Evolutionary conservation across 495 filamentous ascomycete genomes (phyloP).

Genomic region (Penicillium antarcticum): DNA sequence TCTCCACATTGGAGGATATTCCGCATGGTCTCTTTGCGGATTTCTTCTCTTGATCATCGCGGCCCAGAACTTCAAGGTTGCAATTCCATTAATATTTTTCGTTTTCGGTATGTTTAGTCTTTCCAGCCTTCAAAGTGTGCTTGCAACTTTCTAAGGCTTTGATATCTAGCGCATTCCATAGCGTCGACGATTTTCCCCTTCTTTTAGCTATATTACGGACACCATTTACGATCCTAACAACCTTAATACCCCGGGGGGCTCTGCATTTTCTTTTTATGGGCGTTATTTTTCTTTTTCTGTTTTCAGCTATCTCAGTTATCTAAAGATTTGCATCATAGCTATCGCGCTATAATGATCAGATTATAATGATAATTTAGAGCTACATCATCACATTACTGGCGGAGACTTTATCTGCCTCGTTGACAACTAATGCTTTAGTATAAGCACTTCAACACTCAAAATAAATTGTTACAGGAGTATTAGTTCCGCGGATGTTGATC

Average conservation of each 20-base stretch:
- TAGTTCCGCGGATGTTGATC: no score
- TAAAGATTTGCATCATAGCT: background rate
- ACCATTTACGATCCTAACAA: no score
- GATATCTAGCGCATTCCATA: background rate
- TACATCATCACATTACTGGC: no score
- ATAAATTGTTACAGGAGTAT: no score
- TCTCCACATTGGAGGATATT: conserved; percentile 21
- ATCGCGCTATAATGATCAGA: background rate
- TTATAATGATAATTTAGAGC: no score
- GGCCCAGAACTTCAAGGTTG: conserved; percentile 20
- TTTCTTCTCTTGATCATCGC: conserved; percentile 23
- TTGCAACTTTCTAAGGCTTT: background rate
- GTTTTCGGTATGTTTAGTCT: conserved; percentile 13
- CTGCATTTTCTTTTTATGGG: background rate
- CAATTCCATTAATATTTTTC: conserved; percentile 18
- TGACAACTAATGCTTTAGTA: no score
- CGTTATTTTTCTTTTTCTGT: background rate
- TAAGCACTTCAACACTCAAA: no score
- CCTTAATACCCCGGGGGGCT: background rate
- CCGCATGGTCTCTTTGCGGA: conserved; percentile 21
- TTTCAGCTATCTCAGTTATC: background rate
- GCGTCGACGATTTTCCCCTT: background rate
- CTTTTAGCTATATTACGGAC: background rate
- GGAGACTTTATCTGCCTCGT: no score
- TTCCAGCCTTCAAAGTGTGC: background rate